A percentile compares a stretch with the other conserved stretches of the same genome.
Evolutionary conservation across 2,329 filamentous ascomycete species (phyloP).

Genomic region (Sporothrix pseudoabietina): DNA sequence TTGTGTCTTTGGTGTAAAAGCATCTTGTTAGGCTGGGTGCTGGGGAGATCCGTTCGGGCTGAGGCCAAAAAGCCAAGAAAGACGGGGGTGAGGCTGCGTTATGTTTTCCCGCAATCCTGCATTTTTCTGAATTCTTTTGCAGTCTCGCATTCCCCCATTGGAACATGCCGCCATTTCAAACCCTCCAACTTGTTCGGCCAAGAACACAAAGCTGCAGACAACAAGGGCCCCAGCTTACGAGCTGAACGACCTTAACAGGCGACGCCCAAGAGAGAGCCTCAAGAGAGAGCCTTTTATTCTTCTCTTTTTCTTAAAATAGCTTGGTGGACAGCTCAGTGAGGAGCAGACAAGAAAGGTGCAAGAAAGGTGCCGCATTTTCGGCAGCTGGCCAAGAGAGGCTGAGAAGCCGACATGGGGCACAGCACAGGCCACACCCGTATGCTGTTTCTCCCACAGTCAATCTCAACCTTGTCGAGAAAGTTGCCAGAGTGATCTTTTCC

Average conservation of each 20-base stretch:
- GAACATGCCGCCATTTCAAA: not conserved
- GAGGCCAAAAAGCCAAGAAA: not conserved
- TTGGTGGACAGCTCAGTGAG: not conserved
- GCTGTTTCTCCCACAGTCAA: not conserved
- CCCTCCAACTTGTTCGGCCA: constrained; percentile 1
- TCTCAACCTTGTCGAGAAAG: not conserved
- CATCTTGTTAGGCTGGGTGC: not conserved
- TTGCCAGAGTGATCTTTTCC: not conserved
- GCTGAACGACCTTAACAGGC: constrained; percentile 4
- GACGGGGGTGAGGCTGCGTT: constrained; percentile 17
- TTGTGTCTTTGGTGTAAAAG: not conserved
- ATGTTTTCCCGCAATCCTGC: not conserved
- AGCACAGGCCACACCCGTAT: not conserved
- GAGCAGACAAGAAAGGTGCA: not conserved
- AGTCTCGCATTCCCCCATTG: not conserved
- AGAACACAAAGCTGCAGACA: not conserved
- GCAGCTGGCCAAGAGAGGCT: constrained; percentile 7
- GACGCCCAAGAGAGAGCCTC: not conserved
- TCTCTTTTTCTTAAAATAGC: constrained; percentile 10
- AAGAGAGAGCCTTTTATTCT: not conserved
- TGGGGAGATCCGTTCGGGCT: not conserved
- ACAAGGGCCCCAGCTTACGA: not conserved
- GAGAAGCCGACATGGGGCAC: not conserved
- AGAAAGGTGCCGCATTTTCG: not conserved
- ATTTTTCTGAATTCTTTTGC: not conserved